A percentile compares a stretch with the other conserved stretches of the same genome.
Conservation (phyloP, 2,329 filamentous ascomycete genomes). For the Fusarium sp. region DNA sequence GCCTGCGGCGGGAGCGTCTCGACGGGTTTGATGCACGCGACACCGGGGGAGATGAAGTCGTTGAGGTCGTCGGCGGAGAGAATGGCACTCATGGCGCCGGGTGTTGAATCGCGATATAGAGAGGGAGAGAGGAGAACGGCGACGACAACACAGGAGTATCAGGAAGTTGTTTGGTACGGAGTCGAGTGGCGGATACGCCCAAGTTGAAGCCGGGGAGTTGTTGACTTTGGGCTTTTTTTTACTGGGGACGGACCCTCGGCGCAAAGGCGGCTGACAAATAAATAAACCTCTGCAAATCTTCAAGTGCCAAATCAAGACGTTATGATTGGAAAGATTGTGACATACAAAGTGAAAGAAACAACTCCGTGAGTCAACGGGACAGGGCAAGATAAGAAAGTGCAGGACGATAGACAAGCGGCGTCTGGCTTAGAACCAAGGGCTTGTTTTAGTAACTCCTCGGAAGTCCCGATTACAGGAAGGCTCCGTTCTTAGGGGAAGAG, state of each 20-base stretch:
- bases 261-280: conserved; percentile 40
- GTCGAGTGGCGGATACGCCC: conserved; percentile 22
- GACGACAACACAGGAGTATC: conserved; percentile 4
- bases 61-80: conserved; percentile 96
- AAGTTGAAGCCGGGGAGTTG: conserved; percentile 5
- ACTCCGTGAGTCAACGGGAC: neutral
- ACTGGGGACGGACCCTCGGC: conserved; percentile 7
- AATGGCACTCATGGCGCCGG: conserved; percentile 84
- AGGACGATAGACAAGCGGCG: neutral
- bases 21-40: conserved; percentile 97
- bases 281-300: conserved; percentile 33
- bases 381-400: conserved; percentile 11
- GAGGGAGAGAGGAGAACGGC: neutral
- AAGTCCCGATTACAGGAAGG: conserved; percentile 14
- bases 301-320: neutral
- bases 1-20: conserved; percentile 96
- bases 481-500: conserved; percentile 3
- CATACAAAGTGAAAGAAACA: neutral
- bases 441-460: conserved; percentile 38
- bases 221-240: conserved; percentile 20
- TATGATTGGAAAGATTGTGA: neutral
- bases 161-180: conserved; percentile 8
- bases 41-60: conserved; percentile 97
- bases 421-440: conserved; percentile 5
- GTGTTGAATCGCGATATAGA: neutral